Base-by-base conservation (phyloP, 1,284 basidiomycete species). In the Apiotrichum sp. region DNA sequence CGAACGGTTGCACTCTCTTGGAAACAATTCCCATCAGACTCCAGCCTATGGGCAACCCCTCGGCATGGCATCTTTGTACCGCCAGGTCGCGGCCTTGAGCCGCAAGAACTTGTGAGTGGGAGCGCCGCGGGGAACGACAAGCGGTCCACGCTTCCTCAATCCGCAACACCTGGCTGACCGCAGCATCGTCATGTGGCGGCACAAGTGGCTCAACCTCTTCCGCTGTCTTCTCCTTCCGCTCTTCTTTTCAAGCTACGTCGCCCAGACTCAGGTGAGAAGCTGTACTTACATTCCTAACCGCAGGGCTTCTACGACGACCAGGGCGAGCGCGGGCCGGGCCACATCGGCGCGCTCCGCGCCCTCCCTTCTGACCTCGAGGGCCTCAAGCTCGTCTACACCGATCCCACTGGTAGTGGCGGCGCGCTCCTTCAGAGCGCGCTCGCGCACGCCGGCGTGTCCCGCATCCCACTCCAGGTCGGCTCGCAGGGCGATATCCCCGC, bases 161-260 rank as follows among this genome's bases (percentile, higher is more conserved):
- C 22, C 22, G 22, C 22, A 22, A 22, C 22, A 22, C 22, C 22
- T 22, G 22, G 22, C 22, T 22, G 22, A 22, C 42, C 11, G 6
- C 22, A 56, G 50, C 62, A 61, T 61, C 50, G 65, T 60, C 52
- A 39, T 57, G 9, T 51, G 42, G 46, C 47, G 59, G 31, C 64
- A 63, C 52, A 57, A 56, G 39, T 59, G 84, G 83, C 72, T 86
- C 45, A 88, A 87, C 62, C 53, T 86, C 34, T 51, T 86, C 33
- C 79, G 86, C 66, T 87, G 86, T 64, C 77, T 88, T 10, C 62
- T 88, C 35, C 67, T 86, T 16, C 87, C 87, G 1, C 71, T 89
- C 31, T 84, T 79, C 2, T 88, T 84, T 66, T 86, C 85, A 8
- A 76, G 83, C 53, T 58, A 36, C 14, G 36, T 48, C 6, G n/a